phyloP scores from a whole-genome alignment of 257 asterid genomes.

The Forsythia viridissima region DNA sequence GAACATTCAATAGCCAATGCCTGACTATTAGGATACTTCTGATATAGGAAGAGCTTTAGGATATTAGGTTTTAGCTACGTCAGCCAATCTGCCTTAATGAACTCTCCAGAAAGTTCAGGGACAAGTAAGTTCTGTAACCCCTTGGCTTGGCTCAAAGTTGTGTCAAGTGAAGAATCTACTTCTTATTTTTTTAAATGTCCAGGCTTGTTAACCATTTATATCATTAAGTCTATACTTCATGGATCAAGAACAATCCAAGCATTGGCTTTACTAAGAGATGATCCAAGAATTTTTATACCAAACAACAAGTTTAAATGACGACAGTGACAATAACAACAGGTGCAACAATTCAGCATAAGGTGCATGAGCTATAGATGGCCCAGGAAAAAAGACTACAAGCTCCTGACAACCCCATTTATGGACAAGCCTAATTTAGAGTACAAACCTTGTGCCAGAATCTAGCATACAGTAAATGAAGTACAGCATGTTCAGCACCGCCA shows the following conservation, averaged over 20 bases:
- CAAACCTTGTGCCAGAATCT: conserved; percentile 99
- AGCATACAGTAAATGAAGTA: conserved; percentile 98
- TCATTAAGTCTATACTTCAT: neutral
- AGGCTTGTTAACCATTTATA: neutral
- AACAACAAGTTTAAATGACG: neutral
- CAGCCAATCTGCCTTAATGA: neutral
- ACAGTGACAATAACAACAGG: neutral
- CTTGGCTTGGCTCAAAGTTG: conserved; percentile 13
- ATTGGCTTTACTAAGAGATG: conserved; percentile 11
- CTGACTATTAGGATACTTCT: neutral
- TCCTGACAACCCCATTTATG: neutral
- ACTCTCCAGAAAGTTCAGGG: neutral
- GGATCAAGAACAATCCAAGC: neutral
- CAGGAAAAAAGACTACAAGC: conserved; percentile 1
- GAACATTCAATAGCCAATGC: neutral
- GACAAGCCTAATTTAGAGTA: conserved; percentile 12
- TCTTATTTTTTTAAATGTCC: neutral
- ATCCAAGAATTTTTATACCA: conserved; percentile 10
- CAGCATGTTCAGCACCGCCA: conserved; percentile 99
- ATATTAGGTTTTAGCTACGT: neutral
- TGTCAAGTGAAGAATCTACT: neutral
- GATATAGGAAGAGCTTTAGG: neutral
- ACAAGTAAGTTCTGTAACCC: neutral
- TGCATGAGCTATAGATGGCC: neutral
- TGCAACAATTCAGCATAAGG: conserved; percentile 2